Evolutionary conservation across 257 asterid species (phyloP).

Genomic region (Henckelia pumila): DNA sequence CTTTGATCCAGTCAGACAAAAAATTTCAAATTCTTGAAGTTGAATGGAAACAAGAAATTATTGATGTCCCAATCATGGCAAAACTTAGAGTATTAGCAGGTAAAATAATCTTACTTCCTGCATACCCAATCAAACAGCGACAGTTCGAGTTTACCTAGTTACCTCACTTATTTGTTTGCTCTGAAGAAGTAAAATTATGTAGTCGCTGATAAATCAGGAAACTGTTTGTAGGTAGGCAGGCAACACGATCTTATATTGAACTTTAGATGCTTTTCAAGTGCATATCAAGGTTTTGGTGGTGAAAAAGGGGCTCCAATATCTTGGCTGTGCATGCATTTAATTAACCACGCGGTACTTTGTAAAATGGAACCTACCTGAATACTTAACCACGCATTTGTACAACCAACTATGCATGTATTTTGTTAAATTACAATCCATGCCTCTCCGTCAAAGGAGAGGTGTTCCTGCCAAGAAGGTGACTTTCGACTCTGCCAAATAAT

Average conservation of each 20-base stretch:
- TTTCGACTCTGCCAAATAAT: background rate
- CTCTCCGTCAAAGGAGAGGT: too few relatives aligned
- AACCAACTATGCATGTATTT: background rate
- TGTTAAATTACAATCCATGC: too few relatives aligned
- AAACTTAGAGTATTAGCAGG: constrained; percentile 67
- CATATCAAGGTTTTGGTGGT: background rate
- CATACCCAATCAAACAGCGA: background rate
- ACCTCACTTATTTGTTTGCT: background rate
- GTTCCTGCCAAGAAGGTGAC: background rate
- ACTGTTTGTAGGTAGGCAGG: too few relatives aligned
- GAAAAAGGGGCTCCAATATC: background rate
- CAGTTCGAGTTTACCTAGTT: background rate
- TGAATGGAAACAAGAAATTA: constrained; percentile 49
- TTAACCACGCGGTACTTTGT: background rate
- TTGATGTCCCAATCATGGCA: constrained; percentile 55
- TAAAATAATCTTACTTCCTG: constrained; percentile 28
- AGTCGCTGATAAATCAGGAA: background rate
- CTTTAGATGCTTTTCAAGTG: background rate
- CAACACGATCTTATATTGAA: background rate
- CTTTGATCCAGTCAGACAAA: constrained; percentile 44
- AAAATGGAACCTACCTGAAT: background rate
- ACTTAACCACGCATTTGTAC: background rate
- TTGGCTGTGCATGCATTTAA: background rate
- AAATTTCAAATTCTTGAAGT: constrained; percentile 44
- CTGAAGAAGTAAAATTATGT: too few relatives aligned